phyloP scores from a whole-genome alignment of 352 stramenopile species.

The Blastocystis sp. region DNA sequence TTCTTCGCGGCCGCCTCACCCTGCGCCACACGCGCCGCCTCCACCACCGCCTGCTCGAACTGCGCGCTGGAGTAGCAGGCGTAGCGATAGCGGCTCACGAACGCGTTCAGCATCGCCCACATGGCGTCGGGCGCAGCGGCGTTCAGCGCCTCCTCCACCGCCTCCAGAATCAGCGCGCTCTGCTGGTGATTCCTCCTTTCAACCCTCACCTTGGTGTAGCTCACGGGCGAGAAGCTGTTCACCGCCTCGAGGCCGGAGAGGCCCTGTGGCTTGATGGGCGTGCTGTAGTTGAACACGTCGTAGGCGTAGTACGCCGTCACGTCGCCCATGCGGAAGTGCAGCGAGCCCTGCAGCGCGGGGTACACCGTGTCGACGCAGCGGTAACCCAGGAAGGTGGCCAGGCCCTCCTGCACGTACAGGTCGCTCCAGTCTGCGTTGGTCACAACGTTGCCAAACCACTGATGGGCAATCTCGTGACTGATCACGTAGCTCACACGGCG shows the following conservation, averaged over 20 bases:
- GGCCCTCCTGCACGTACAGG: slow-evolving; percentile 45
- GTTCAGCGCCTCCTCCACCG: not conserved
- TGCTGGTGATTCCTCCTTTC: not conserved
- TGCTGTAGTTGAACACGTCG: slow-evolving; percentile 5
- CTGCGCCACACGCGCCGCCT: not conserved
- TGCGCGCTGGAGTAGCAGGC: not conserved
- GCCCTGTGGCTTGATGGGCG: not conserved
- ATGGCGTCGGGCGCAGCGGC: not conserved
- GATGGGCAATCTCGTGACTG: slow-evolving; percentile 48
- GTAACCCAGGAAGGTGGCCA: slow-evolving; percentile 28
- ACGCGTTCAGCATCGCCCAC: slow-evolving; percentile 9
- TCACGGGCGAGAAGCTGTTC: slow-evolving; percentile 48
- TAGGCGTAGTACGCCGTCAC: slow-evolving; percentile 25
- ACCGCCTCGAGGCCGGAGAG: slow-evolving; percentile 30
- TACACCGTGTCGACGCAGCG: not conserved
- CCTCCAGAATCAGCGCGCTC: slow-evolving; percentile 31
- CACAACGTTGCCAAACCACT: slow-evolving; percentile 47
- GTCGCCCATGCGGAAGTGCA: not conserved
- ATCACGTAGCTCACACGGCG: slow-evolving; percentile 47
- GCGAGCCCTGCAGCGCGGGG: not conserved
- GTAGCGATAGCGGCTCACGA: not conserved
- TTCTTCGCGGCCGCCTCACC: not conserved
- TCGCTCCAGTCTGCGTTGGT: slow-evolving; percentile 50
- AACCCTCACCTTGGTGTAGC: slow-evolving; percentile 29
- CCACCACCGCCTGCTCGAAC: not conserved